phyloP scores from a whole-genome alignment of 345 rosid species.

The Populus simonii region DNA sequence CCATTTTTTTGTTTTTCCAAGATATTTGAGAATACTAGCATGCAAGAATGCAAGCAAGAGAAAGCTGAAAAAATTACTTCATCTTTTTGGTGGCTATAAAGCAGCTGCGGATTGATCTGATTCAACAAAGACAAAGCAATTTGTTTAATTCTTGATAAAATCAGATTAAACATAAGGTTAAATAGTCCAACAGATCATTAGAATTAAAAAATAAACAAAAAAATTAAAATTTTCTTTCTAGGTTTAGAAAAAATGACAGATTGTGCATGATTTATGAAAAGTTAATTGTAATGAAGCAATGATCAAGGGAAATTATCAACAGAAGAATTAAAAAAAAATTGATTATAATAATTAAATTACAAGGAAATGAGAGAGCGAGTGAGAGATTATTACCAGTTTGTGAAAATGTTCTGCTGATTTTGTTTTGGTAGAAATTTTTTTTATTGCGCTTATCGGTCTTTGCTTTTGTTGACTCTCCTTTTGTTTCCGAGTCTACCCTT shows the following conservation, averaged over 20 bases:
- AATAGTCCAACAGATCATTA: background rate
- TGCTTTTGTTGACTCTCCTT: background rate
- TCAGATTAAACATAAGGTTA: background rate
- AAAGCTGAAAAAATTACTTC: background rate
- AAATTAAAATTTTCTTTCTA: background rate
- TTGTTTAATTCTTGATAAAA: background rate
- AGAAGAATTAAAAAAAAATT: background rate
- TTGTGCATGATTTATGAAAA: background rate
- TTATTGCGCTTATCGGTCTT: background rate
- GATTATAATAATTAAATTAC: background rate
- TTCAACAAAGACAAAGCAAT: background rate
- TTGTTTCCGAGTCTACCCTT: conserved; percentile 12
- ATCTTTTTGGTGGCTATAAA: background rate
- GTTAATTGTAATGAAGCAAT: background rate
- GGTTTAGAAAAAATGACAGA: background rate
- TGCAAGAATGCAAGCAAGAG: background rate
- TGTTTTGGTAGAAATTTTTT: background rate
- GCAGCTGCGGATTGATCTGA: background rate
- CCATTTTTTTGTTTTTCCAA: background rate
- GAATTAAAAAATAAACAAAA: background rate
- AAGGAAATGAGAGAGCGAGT: background rate
- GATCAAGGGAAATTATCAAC: background rate
- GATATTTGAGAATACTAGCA: background rate
- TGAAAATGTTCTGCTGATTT: background rate
- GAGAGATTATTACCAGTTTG: background rate